A percentile compares a stretch with the other conserved stretches of the same genome.
Conservation (phyloP, 2,329 filamentous ascomycete species). For the Ophiognomonia clavigignenti-juglandacearum region DNA sequence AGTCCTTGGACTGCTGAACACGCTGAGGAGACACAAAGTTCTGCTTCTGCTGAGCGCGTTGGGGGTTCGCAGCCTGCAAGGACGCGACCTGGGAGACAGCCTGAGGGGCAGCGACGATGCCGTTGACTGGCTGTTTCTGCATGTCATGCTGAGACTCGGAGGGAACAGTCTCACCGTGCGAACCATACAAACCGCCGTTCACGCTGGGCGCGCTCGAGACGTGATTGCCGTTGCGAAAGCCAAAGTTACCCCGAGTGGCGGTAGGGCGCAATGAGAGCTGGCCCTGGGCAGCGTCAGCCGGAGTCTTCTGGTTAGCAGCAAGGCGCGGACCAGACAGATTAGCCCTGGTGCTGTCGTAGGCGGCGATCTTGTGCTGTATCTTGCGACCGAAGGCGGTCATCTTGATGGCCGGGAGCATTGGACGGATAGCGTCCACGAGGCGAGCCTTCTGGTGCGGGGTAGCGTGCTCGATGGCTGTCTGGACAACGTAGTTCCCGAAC, state of each 20-base stretch:
- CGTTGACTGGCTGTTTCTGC: not conserved
- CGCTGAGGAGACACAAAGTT: not conserved
- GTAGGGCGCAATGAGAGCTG: slow-evolving; percentile 46
- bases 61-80: not conserved
- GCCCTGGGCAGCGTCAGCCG: slow-evolving; percentile 47
- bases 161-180: not conserved
- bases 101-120: too few relatives aligned
- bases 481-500: slow-evolving; percentile 96
- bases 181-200: not conserved
- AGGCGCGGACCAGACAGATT: slow-evolving; percentile 15
- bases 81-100: too few relatives aligned
- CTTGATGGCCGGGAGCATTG: slow-evolving; percentile 77
- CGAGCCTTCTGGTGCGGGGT: slow-evolving; percentile 67
- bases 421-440: slow-evolving; percentile 80
- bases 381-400: slow-evolving; percentile 92
- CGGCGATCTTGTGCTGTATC: slow-evolving; percentile 81
- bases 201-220: slow-evolving; percentile 16
- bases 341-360: slow-evolving; percentile 44
- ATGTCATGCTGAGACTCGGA: not conserved
- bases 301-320: slow-evolving; percentile 47
- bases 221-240: slow-evolving; percentile 30
- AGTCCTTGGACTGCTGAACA: slow-evolving; percentile 16
- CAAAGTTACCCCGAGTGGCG: slow-evolving; percentile 38
- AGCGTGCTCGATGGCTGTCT: slow-evolving; percentile 87
- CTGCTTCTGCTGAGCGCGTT: not conserved